phyloP scores from a whole-genome alignment of 495 filamentous ascomycete species.

The Trichoderma orchidacearum region DNA sequence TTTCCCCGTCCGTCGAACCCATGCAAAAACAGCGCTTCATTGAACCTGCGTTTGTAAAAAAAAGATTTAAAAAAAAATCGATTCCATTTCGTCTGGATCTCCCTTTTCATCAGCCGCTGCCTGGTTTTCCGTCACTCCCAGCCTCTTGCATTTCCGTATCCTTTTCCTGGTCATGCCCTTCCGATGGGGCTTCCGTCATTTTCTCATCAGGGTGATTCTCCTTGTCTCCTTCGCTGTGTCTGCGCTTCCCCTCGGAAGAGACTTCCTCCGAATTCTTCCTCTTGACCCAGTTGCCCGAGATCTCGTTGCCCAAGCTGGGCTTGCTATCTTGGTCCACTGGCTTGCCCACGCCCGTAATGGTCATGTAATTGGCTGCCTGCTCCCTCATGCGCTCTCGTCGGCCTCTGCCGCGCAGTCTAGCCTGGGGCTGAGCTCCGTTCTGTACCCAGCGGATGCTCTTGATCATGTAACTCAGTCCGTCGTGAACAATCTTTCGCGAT shows the following conservation, averaged over 20 bases:
- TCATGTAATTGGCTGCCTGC: conserved; percentile 22
- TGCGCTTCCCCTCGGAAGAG: conserved; percentile 3
- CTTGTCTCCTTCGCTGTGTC: conserved; percentile 25
- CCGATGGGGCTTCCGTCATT: neutral
- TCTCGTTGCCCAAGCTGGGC: conserved; percentile 1
- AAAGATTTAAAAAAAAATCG: no score
- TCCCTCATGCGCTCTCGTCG: conserved; percentile 34
- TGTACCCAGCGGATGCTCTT: conserved; percentile 61
- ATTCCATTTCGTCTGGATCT: no score
- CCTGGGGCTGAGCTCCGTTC: conserved; percentile 55
- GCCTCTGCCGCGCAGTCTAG: conserved; percentile 30
- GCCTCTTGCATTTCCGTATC: neutral
- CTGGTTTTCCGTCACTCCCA: neutral
- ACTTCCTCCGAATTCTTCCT: conserved; percentile 6
- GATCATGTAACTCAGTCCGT: conserved; percentile 84
- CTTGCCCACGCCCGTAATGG: conserved; percentile 12
- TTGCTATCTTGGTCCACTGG: conserved; percentile 6
- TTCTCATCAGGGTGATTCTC: conserved; percentile 20
- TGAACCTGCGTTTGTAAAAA: no score
- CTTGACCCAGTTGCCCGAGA: conserved; percentile 4
- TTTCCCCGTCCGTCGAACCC: no score
- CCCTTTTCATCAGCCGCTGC: neutral
- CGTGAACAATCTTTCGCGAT: conserved; percentile 38
- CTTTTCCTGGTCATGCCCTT: neutral
- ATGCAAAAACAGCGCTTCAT: no score